A percentile compares a stretch with the other conserved stretches of the same genome.
Conservation (phyloP, 176 grass and related monocot species). For the Elaeis guineensis region DNA sequence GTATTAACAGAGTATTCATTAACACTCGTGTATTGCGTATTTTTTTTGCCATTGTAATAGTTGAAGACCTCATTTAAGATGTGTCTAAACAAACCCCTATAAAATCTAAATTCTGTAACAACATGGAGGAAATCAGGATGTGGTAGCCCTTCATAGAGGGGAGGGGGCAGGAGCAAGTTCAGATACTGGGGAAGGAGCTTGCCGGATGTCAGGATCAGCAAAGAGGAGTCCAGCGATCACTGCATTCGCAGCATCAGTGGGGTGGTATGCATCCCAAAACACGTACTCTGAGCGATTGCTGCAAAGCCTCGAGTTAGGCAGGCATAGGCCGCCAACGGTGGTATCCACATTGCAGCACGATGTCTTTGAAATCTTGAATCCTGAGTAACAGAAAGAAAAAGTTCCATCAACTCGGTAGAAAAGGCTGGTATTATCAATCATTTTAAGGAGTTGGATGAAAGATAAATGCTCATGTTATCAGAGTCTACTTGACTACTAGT, state of each 20-base stretch:
- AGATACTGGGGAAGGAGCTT: constrained; percentile 3
- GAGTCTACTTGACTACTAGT: too few species aligned
- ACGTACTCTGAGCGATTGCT: constrained; percentile 59
- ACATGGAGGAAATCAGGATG: too few species aligned
- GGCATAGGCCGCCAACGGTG: constrained; percentile 69
- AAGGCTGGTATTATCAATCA: too few species aligned
- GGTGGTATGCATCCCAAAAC: constrained; percentile 99
- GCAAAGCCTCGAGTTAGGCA: constrained; percentile 74
- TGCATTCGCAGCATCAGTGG: constrained; percentile 80
- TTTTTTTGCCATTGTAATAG: too few species aligned
- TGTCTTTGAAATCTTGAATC: constrained; percentile 68
- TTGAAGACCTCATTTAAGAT: too few species aligned
- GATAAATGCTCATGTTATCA: too few species aligned
- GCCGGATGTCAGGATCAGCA: constrained; percentile 20
- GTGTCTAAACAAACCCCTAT: too few species aligned
- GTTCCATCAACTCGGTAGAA: too few species aligned
- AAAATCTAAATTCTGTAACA: too few species aligned
- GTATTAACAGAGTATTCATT: too few species aligned
- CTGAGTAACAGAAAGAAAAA: constrained; percentile 7
- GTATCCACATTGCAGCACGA: constrained; percentile 95
- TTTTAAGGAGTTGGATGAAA: too few species aligned
- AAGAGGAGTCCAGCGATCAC: constrained; percentile 70
- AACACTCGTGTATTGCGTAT: too few species aligned
- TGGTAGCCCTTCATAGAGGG: not conserved
- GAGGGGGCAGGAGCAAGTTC: constrained; percentile 18